Evolutionary conservation across 192 early-diverging fungal genomes (phyloP), one percentile per base, ranked within the genome.

Genomic region (Podila epigama): DNA sequence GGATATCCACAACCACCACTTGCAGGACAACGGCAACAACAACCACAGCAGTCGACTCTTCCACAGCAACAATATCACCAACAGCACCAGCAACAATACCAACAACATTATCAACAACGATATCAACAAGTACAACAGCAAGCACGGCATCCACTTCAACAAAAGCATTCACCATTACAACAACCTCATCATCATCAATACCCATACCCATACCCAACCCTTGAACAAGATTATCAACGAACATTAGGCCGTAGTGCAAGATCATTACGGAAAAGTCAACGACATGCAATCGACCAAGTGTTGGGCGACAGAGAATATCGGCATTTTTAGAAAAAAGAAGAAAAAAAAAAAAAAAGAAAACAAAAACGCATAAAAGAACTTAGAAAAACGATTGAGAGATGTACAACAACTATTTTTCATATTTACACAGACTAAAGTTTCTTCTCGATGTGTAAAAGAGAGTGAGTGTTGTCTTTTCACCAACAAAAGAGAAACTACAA

Each of bases 201-300:
- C n/a, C n/a, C n/a, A n/a, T n/a, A n/a, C n/a, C n/a, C n/a, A n/a
- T n/a, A n/a, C n/a, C n/a, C n/a, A n/a, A n/a, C n/a, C n/a, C n/a
- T n/a, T n/a, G n/a, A n/a, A n/a, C n/a, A 48, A 22, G 44, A 48
- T 10, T 5, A 34, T 32, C n/a, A 36, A 20, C 25, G 27, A 13
- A 28, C 33, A 9, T 32, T n/a, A 3, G 39, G 55, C 25, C 63
- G 63, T n/a, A 59, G 72, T 16, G 27, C 66, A 0, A 27, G 39
- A 13, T 77, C 73, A 2, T 34, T 64, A 22, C 40, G 73, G 9
- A 77, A 77, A 61, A 68, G 57, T 31, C 73, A 77, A 39, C 52
- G 66, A 0, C 66, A 68, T 48, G 22, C 68, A 10, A 60, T 77
- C 20, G 73, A 68, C 25, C 73, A 77, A 35, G 73, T 55, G 4